A percentile compares a stretch with the other conserved stretches of the same genome.
These are phyloP conservation scores for Rhizophagus prolifer DNA, from an alignment of 192 early-diverging fungal genomes.

Conservation along the genomic window DNA sequence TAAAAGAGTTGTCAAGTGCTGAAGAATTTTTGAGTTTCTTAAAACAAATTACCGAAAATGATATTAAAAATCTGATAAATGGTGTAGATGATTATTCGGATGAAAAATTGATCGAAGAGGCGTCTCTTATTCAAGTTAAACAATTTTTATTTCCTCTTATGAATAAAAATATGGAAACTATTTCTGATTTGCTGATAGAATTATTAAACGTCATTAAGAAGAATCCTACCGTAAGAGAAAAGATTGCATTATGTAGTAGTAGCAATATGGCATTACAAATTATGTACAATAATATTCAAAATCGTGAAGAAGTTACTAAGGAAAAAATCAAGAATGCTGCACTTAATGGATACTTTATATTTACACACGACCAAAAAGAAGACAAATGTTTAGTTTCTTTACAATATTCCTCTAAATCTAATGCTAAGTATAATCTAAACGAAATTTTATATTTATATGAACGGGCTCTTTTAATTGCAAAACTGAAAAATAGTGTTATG, in stretches of 20 bases:
- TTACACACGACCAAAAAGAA: constrained; percentile 1
- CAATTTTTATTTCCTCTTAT: constrained; percentile 23
- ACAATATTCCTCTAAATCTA: neutral
- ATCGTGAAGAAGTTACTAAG: neutral
- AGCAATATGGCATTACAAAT: constrained; percentile 25
- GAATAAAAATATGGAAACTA: neutral
- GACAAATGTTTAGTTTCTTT: constrained; percentile 24
- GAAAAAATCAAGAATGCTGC: constrained; percentile 23
- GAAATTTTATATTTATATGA: constrained; percentile 30
- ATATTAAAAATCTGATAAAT: constrained; percentile 34
- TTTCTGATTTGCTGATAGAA: neutral
- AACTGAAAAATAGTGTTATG: neutral
- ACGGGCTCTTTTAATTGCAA: constrained; percentile 29
- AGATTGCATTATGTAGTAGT: constrained; percentile 25
- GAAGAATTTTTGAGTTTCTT: neutral
- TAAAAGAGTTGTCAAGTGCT: neutral
- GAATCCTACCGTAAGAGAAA: neutral
- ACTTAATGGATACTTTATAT: constrained; percentile 17
- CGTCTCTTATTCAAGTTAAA: constrained; percentile 27
- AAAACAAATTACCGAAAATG: constrained; percentile 3
- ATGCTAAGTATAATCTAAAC: neutral
- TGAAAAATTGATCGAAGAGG: constrained; percentile 29
- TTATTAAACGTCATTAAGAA: neutral
- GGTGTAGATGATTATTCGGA: constrained; percentile 32
- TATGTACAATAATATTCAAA: constrained; percentile 25